Percentiles rank a stretch among this genome's conserved stretches.
phyloP scores from a whole-genome alignment of 108 stramenopile species.

The Cyclotella kingstonii region DNA sequence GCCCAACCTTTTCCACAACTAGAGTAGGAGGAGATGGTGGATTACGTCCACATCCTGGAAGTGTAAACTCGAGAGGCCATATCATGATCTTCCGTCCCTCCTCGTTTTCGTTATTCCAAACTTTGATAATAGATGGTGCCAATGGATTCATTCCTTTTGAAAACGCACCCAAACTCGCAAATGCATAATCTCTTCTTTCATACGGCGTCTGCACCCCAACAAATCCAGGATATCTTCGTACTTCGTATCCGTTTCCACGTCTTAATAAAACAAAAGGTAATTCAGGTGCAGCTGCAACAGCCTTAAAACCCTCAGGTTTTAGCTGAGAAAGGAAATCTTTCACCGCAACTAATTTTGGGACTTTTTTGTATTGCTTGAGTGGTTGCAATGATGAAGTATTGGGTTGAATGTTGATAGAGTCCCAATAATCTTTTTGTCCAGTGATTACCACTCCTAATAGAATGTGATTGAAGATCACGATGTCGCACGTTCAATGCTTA shows the following conservation, averaged over 20 bases:
- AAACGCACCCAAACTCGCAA: constrained; percentile 71
- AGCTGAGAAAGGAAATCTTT: constrained; percentile 82
- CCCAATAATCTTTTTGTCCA: constrained; percentile 93
- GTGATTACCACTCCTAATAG: constrained; percentile 43
- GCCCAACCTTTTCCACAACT: constrained; percentile 49
- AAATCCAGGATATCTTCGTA: constrained; percentile 74
- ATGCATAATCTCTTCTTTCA: constrained; percentile 78
- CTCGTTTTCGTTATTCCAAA: constrained; percentile 56
- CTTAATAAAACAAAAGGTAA: constrained; percentile 81
- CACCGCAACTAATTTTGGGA: constrained; percentile 58
- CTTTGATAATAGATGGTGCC: constrained; percentile 79
- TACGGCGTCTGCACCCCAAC: constrained; percentile 64
- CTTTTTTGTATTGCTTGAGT: constrained; percentile 53
- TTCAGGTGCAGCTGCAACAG: constrained; percentile 66
- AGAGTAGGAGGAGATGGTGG: constrained; percentile 41
- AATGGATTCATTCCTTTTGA: constrained; percentile 67
- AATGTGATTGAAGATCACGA: no score
- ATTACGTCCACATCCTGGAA: constrained; percentile 46
- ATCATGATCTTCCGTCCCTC: constrained; percentile 66
- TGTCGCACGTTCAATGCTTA: background rate
- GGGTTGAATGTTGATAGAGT: constrained; percentile 80
- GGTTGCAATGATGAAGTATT: constrained; percentile 16
- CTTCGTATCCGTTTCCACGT: constrained; percentile 77
- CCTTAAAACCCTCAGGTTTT: constrained; percentile 59
- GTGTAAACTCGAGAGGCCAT: constrained; percentile 79